Evolutionary conservation across 225 moss, liverwort and hornwort species (phyloP).

Genomic region (Marchantia paleacea): DNA sequence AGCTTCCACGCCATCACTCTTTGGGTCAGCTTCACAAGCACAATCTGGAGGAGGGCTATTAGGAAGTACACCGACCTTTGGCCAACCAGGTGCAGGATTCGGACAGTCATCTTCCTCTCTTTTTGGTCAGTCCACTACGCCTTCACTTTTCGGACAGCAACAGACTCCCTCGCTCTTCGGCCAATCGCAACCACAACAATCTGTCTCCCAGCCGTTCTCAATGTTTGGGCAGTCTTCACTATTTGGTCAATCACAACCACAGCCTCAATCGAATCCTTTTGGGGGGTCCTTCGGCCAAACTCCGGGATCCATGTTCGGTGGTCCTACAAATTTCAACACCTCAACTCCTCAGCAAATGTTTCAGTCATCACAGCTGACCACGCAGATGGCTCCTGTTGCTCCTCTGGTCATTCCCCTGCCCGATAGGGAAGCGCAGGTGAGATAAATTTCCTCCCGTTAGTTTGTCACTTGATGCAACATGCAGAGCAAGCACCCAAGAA

Average conservation of each 20-base stretch:
- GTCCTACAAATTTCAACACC: slow-evolving; percentile 20
- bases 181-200: slow-evolving; percentile 26
- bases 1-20: slow-evolving; percentile 39
- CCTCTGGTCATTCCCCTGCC: slow-evolving; percentile 80
- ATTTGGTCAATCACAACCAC: slow-evolving; percentile 61
- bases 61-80: slow-evolving; percentile 20
- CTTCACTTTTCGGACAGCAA: slow-evolving; percentile 19
- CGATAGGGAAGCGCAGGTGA: slow-evolving; percentile 87
- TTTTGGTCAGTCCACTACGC: slow-evolving; percentile 9
- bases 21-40: slow-evolving; percentile 34
- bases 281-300: slow-evolving; percentile 33
- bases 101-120: slow-evolving; percentile 18
- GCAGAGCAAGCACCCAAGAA: background rate
- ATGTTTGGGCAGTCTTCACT: slow-evolving; percentile 56
- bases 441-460: slow-evolving; percentile 1
- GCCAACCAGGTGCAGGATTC: background rate
- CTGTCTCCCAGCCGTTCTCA: slow-evolving; percentile 41
- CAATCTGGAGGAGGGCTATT: slow-evolving; percentile 28
- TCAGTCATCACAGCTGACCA: slow-evolving; percentile 60
- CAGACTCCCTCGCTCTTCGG: slow-evolving; percentile 15
- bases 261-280: slow-evolving; percentile 50
- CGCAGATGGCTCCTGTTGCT: slow-evolving; percentile 98
- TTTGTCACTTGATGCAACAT: background rate
- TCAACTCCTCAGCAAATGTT: slow-evolving; percentile 48
- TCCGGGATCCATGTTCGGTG: slow-evolving; percentile 37